These are phyloP conservation scores for Ustilago shanxiensis DNA, from an alignment of 1,284 basidiomycete species.

Conservation along the genomic window DNA sequence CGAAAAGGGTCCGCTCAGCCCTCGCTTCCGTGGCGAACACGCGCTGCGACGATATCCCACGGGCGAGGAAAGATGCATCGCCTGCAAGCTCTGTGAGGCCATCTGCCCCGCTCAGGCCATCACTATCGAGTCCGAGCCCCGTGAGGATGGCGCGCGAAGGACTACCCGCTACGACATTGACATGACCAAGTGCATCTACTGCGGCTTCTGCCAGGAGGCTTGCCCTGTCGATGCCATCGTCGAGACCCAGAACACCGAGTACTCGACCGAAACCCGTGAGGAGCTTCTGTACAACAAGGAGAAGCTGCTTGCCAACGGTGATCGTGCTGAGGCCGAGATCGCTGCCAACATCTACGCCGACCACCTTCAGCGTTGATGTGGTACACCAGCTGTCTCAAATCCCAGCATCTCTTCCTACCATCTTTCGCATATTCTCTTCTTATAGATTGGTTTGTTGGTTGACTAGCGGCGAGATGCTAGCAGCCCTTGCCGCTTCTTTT, in stretches of 20 bases:
- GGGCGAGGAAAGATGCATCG: slow-evolving; percentile 97
- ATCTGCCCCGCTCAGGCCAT: slow-evolving; percentile 99
- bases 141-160: slow-evolving; percentile 92
- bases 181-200: slow-evolving; percentile 76
- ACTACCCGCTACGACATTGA: slow-evolving; percentile 99
- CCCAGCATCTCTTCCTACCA: background rate
- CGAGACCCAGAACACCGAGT: slow-evolving; percentile 78
- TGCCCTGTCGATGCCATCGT: slow-evolving; percentile 99
- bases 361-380: slow-evolving; percentile 64
- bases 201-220: slow-evolving; percentile 78
- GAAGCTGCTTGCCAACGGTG: slow-evolving; percentile 91
- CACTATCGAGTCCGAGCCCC: slow-evolving; percentile 97
- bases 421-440: slow-evolving; percentile 7
- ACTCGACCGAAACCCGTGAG: slow-evolving; percentile 96
- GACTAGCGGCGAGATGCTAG: slow-evolving; percentile 12
- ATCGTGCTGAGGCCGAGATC: slow-evolving; percentile 90
- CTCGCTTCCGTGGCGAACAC: slow-evolving; percentile 98
- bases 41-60: slow-evolving; percentile 97
- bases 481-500: background rate
- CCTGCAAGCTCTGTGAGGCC: slow-evolving; percentile 99
- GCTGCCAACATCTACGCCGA: slow-evolving; percentile 68
- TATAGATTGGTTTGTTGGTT: background rate
- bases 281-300: slow-evolving; percentile 99
- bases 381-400: background rate
- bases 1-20: slow-evolving; percentile 96